Base-by-base conservation (phyloP, 2,329 filamentous ascomycete genomes). In the Pseudogymnoascus sp. region DNA sequence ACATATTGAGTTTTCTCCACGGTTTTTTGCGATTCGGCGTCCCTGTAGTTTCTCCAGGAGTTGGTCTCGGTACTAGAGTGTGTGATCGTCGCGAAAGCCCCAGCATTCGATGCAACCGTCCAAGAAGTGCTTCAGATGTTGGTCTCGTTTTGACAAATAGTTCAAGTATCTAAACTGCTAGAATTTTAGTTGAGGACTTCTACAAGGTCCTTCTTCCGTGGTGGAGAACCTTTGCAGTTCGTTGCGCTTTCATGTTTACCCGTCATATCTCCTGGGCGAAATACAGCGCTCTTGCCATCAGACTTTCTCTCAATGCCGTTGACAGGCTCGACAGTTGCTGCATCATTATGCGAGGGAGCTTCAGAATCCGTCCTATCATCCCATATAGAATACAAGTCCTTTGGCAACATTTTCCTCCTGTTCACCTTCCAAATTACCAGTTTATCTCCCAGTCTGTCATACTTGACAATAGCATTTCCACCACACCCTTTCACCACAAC, bases 321-420 rank as follows among this genome's bases (percentile, higher is more conserved):
- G 36, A 39, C n/a, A 39, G 36, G n/a, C 36, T 39, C 8, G n/a
- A 39, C 36, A 17, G 36, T 7, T 39, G 36, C 36, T 39, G 15
- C 13, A 39, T 39, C n/a, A 39, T 39, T 39, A 39, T 17, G 5
- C 9, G 36, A 39, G 17, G 36, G 1, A 39, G 36, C 36, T 39
- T 39, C 36, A 17, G n/a, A 15, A 17, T 39, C 44, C 2, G 31
- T 6, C 12, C 15, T 42, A 31, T 61, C 36, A 36, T 68, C 62
- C 68, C 68, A 70, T 44, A 69, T 71, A 10, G 63, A 66, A 66
- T 73, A 74, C 61, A 75, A 65, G 61, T 72, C 71, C 38, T 70
- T 65, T 6, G 72, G 72, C 42, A 74, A 63, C 66, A 73, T 68
- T 41, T 61, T 65, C 51, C 62, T 65, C 33, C 39, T 39, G 33